These are phyloP conservation scores for Cercophora samala DNA, from an alignment of 495 filamentous ascomycete species.

Conservation along the genomic window DNA sequence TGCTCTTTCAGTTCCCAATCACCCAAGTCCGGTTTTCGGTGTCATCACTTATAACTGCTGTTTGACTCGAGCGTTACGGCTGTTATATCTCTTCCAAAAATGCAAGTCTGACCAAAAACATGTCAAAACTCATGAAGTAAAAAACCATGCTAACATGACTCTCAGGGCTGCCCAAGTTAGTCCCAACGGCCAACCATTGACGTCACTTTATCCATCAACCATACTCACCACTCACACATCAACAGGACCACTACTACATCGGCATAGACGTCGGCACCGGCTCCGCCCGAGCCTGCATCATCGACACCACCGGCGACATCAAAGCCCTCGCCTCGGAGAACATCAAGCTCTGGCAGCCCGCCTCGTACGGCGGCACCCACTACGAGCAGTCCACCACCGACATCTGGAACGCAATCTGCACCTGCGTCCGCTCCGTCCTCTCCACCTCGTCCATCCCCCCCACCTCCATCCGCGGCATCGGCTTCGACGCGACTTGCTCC, in stretches of 20 bases:
- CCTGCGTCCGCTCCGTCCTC: slow-evolving; percentile 73
- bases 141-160: not conserved
- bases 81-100: not conserved
- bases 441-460: slow-evolving; percentile 73
- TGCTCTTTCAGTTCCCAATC: not conserved
- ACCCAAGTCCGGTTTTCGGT: not conserved
- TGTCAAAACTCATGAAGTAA: not conserved
- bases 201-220: not conserved
- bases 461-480: slow-evolving; percentile 73
- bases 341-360: slow-evolving; percentile 92
- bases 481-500: slow-evolving; percentile 97
- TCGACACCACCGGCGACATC: slow-evolving; percentile 86
- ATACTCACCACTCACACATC: slow-evolving; percentile 1
- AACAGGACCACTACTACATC: slow-evolving; percentile 69
- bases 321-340: slow-evolving; percentile 85
- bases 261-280: slow-evolving; percentile 96
- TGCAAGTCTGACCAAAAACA: not conserved
- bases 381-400: slow-evolving; percentile 98
- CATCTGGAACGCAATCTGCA: slow-evolving; percentile 90
- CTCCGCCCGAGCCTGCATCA: slow-evolving; percentile 90
- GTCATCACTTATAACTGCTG: not conserved
- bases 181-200: not conserved
- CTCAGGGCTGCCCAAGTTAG: slow-evolving; percentile 28
- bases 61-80: not conserved
- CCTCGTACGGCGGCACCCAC: slow-evolving; percentile 62